Evolutionary conservation across 257 asterid genomes (phyloP), one percentile per base, ranked within the genome.

Genomic region (Jaltomata sinuosa): DNA sequence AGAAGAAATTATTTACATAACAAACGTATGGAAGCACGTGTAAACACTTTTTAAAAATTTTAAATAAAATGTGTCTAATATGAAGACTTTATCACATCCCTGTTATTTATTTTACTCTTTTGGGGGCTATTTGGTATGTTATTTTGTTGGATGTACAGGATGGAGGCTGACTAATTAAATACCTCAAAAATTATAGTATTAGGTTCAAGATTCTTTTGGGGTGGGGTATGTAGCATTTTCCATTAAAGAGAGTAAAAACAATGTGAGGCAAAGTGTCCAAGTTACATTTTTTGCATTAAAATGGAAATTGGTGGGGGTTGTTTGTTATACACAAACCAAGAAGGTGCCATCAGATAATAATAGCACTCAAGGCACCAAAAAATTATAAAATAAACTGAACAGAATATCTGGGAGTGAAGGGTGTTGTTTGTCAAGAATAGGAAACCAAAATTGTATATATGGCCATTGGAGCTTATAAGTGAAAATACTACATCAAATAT

Each of bases 231-330:
- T 76, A 15, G 25, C 42, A 76, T 76, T 64, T 72, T 31, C 74
- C 69, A 25, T 50, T 6, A 55, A 82, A 42, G 84, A 45, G 32
- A 45, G 40, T 27, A 50, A 81, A 45, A 42, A 72, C 83, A 85
- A 85, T 31, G 9, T 1, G 79, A 64, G 49, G 57, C 31, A 22
- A 82, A 25, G 21, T 42, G 40, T 34, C 21, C 47, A 85, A 64
- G 53, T 49, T 81, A 79, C 16, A 49, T n/a, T 19, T 64, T 40
- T 22, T 47, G 53, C 84, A 80, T 25, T 12, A 32, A 85, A 80
- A 65, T 80, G 76, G 84, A 85, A 85, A 80, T 64, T 65, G 84
- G 87, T 65, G 68, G 81, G 84, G 81, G 38, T 47, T 49, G 29
- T 74, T 53, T 84, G 40, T 16, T 22, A 29, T 64, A 38, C 82